Evolutionary conservation across 768 basidiomycete species (phyloP), one percentile per base, ranked within the genome.

Genomic region (Leccinum uliginosum): DNA sequence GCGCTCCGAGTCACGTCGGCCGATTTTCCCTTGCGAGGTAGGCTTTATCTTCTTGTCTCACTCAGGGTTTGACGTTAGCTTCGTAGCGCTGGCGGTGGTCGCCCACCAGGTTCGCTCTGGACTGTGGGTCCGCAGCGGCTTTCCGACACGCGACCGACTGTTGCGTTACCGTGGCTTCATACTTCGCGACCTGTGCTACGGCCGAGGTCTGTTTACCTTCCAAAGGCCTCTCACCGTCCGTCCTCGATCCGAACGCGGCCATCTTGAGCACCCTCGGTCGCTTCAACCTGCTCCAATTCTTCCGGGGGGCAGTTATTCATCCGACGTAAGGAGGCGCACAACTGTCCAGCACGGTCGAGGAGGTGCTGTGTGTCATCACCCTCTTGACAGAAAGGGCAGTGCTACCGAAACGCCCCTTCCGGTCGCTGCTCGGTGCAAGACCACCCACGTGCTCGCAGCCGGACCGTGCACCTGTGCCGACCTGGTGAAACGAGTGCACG

Each of bases 401-500:
- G 87, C 91, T 32, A 82, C 80, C 21, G 83, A 83, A 57, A 80
- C 91, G 77, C 74, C 85, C 0, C 77, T 89, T 29, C 76, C 81
- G 12, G 71, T 74, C 4, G 81, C 86, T 0, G 85, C 95, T 12
- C 79, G 88, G 26, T 78, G 93, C 14, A 93, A 98, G 70, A 87
- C 98, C 61, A 78, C 97, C 1, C 97, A 98, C 62, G 87, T 90
- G 0, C 83, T 99, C 9, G 92, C 91, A 0, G 83, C 96, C 59
- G 91, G 91, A 1, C 86, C 91, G 0, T 88, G 89, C 68, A 82
- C 89, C 6, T 98, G 91, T 70, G 92, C 93, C 0, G 96, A 98
- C 64, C 82, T 98, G 49, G 83, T 88, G 38, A 95, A 96, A 67
- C 84, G 97, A 99, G 66, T 79, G 93, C 21, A 83, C 91, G 61